phyloP scores from a whole-genome alignment of 257 asterid species.

The Voacanga thouarsii region DNA sequence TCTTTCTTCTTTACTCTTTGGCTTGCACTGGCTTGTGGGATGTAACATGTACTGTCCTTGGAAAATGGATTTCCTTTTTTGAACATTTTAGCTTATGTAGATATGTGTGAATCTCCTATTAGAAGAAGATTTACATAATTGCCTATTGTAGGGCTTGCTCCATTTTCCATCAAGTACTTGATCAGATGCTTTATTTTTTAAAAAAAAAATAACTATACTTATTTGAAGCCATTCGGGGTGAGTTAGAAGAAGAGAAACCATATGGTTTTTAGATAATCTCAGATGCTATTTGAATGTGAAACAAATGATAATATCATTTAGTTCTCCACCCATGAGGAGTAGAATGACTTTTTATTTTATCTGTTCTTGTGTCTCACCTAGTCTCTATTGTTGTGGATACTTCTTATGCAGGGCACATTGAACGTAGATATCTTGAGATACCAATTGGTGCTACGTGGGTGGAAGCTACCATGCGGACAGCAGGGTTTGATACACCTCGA shows the following conservation, averaged over 20 bases:
- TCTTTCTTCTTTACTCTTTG: neutral
- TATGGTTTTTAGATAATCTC: neutral
- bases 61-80: neutral
- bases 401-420: conserved; percentile 59
- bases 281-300: neutral
- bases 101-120: neutral
- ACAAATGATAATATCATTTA: neutral
- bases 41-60: neutral
- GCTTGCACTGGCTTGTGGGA: neutral
- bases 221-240: neutral
- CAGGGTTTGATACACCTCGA: conserved; percentile 83
- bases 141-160: neutral
- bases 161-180: neutral
- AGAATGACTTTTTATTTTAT: conserved; percentile 2
- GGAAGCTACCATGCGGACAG: conserved; percentile 79
- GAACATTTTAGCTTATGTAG: neutral
- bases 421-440: conserved; percentile 81
- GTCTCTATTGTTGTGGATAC: conserved; percentile 23
- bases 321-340: neutral
- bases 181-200: neutral
- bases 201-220: neutral
- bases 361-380: conserved; percentile 11
- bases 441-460: conserved; percentile 98
- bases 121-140: neutral
- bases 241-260: neutral